phyloP scores from a whole-genome alignment of 2,329 filamentous ascomycete genomes.

The Thelonectria blattea region DNA sequence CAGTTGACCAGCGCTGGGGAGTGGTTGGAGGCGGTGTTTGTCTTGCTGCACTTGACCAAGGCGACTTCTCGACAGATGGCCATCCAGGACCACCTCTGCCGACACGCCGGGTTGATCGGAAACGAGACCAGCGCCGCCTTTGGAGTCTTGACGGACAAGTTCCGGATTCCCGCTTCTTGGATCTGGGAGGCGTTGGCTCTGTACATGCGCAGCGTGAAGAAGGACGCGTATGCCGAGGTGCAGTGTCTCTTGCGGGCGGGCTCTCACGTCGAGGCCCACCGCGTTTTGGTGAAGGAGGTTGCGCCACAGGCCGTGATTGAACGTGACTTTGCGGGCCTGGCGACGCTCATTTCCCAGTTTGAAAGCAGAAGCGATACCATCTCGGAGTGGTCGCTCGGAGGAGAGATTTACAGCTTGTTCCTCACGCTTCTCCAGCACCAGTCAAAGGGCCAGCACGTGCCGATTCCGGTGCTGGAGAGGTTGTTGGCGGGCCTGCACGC shows the following conservation, averaged over 20 bases:
- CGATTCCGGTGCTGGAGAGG: conserved; percentile 58
- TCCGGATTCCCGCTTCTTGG: conserved; percentile 78
- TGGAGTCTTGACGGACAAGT: conserved; percentile 64
- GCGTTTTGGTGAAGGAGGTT: conserved; percentile 79
- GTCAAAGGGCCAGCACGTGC: conserved; percentile 48
- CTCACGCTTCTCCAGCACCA: conserved; percentile 56
- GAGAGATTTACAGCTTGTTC: conserved; percentile 76
- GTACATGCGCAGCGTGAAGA: conserved; percentile 75
- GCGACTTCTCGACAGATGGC: conserved; percentile 66
- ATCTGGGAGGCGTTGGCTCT: conserved; percentile 87
- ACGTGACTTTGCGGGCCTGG: conserved; percentile 75
- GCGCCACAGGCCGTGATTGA: conserved; percentile 84
- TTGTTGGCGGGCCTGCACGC: conserved; percentile 63
- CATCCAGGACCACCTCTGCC: conserved; percentile 75
- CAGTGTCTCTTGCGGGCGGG: conserved; percentile 80
- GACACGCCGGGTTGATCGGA: conserved; percentile 72
- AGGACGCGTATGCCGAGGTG: conserved; percentile 74
- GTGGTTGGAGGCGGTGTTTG: conserved; percentile 76
- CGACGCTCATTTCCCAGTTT: conserved; percentile 75
- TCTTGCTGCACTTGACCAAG: conserved; percentile 76
- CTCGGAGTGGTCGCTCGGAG: conserved; percentile 77
- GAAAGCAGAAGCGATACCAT: conserved; percentile 66
- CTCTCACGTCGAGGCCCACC: conserved; percentile 81
- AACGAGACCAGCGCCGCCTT: conserved; percentile 63
- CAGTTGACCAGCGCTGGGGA: conserved; percentile 68